Base-by-base conservation (phyloP, 2,329 filamentous ascomycete genomes). In the Scedosporium boydii region DNA sequence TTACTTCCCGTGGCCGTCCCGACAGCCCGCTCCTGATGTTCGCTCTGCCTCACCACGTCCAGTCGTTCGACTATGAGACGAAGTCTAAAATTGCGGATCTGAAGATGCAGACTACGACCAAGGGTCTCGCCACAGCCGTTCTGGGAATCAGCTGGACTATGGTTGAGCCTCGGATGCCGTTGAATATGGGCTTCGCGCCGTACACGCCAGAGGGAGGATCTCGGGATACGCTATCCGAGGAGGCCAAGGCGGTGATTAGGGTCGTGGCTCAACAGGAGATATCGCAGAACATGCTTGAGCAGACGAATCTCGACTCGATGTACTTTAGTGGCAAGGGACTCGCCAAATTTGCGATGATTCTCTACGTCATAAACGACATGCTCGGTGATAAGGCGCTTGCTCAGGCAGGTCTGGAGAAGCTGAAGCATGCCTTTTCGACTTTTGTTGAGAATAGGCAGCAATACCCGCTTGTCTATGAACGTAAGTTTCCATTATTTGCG, bases 271-370 rank as follows among this genome's bases (percentile, higher is more conserved):
- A 81, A n/a, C 82, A 80, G 21, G 95, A 99, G 72, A 77, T 96
- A 0, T 82, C 84, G 0, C 87, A 95, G 73, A 82, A 92, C 70
- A 90, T 97, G 74, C 74, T 78, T n/a, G 77, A 78, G 0, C 87
- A 95, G 69, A 85, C 86, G 4, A 84, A 95, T 66, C 78, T 90
- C 42, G 84, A 93, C 71, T 96, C 91, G 44, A 93, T 96, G 86
- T 98, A 98, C 74, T 97, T 88, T 73, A 90, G 89, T 67, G 95
- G 95, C 68, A 98, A 93, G 79, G 84, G 86, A 1, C 76, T 95
- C 18, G 88, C 87, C 65, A 93, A 93, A 71, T 93, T 91, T 72
- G 90, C 88, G 0, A 78, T 79, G 16, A 77, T 93, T 29, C 75
- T 90, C 46, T 87, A 89, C 68, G 83, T 86, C 0, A 79, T 87